Evolutionary conservation across 73 alveolate species (phyloP).

Genomic region (Paramecium octaurelia): DNA sequence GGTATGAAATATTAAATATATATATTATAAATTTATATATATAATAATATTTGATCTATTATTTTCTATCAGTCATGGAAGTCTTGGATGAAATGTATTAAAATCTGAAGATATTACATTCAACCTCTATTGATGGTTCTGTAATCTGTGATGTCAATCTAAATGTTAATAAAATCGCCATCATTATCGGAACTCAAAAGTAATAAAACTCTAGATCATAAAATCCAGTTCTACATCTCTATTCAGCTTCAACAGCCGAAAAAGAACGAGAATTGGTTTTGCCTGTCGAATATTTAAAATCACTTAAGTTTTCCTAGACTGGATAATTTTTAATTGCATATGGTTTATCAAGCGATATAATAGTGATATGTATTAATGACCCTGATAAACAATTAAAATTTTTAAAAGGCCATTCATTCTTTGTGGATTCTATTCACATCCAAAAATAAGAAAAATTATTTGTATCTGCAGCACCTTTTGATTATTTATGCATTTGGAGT

Average conservation of each 20-base stretch:
- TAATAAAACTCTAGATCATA: not conserved
- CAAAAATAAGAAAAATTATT: not conserved
- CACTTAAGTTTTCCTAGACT: not conserved
- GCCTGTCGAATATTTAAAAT: not conserved
- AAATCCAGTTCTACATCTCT: not conserved
- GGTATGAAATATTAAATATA: not conserved
- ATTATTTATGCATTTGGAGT: not conserved
- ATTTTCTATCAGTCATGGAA: not conserved
- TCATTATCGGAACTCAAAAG: not conserved
- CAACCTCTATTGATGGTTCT: not conserved
- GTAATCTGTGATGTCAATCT: not conserved
- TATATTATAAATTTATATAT: not conserved
- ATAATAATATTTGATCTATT: not conserved
- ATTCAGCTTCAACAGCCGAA: not conserved
- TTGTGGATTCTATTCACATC: not conserved
- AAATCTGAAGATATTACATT: not conserved
- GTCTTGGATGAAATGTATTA: not conserved
- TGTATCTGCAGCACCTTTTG: not conserved
- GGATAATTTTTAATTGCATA: not conserved
- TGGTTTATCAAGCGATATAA: not conserved
- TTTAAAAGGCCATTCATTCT: not conserved
- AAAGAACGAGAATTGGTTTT: not conserved
- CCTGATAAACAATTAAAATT: not conserved
- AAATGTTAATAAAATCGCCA: not conserved
- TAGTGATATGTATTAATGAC: not conserved